Evolutionary conservation across 768 basidiomycete species (phyloP), one percentile per base, ranked within the genome.

Genomic region (Podaxis pistillaris): DNA sequence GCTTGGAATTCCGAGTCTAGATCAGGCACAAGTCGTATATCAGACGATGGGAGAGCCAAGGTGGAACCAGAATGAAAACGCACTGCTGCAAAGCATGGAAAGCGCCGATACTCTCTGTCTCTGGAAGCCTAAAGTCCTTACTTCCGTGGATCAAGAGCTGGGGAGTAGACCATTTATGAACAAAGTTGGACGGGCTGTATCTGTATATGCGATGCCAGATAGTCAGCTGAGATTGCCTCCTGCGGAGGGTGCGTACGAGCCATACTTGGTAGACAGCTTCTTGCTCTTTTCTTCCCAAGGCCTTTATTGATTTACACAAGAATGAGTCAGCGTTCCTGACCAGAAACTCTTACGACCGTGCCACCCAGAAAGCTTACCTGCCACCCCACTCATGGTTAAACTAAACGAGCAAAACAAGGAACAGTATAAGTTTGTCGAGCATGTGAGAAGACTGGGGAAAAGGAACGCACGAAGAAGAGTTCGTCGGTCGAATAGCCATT

Each of bases 401-500:
- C 91, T 94, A 58, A 19, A 46, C 17, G 6, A 17, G 44, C 17
- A 4, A 46, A 50, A 53, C 36, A 38, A 28, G 17, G 46, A 13
- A 1, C 17, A 7, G 56, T n/a, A 65, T 47, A 56, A 58, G 52
- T 17, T 37, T 37, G 19, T 30, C 40, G 38, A 54, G n/a, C 40
- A 30, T 50, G 11, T 38, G 26, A 36, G 36, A 52, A 50, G 51
- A 24, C 17, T 24, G 12, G 28, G 15, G 55, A 19, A 61, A 41
- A 26, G 49, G 26, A 6, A 78, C 89, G 68, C 69, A 93, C 91
- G 77, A 95, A 96, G 83, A 89, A 93, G 38, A 96, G 82, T 69
- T 96, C 93, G 56, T 98, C 96, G 9, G 95, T 98, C 13, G 89
- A 85, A 71, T 87, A 94, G n/a, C 89, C 93, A 52, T 89, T 89